phyloP scores from a whole-genome alignment of 148 eudicot species.

The Arctostaphylos glauca region DNA sequence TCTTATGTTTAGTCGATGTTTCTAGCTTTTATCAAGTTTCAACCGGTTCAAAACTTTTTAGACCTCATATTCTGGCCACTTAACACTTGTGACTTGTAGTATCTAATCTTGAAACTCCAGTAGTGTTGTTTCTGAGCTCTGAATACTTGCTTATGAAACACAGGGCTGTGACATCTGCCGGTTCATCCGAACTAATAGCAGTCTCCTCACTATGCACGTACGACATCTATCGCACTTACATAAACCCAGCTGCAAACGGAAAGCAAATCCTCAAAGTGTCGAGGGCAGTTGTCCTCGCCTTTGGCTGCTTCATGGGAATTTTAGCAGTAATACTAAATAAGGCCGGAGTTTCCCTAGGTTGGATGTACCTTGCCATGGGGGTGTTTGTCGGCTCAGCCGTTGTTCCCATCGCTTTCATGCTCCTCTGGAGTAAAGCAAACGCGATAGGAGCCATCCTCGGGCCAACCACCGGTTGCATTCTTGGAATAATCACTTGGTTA shows the following conservation, averaged over 20 bases:
- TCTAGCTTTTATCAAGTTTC: background rate
- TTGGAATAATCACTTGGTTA: conserved; percentile 75
- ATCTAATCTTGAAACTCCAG: background rate
- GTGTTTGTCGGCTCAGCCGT: conserved; percentile 92
- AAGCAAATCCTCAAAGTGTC: conserved; percentile 88
- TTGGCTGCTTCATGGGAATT: conserved; percentile 93
- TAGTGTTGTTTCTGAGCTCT: background rate
- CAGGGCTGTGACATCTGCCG: conserved; percentile 99
- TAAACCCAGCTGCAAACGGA: conserved; percentile 80
- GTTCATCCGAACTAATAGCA: conserved; percentile 95
- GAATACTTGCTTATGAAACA: background rate
- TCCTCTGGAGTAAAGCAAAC: conserved; percentile 90
- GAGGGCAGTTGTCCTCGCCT: conserved; percentile 55
- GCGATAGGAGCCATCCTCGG: conserved; percentile 78
- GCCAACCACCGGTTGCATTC: conserved; percentile 53
- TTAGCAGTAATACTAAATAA: conserved; percentile 87
- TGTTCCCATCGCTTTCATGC: conserved; percentile 89
- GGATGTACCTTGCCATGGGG: conserved; percentile 99
- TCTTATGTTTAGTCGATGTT: background rate
- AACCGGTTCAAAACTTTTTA: background rate
- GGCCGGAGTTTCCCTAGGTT: conserved; percentile 82
- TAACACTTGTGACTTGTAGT: background rate
- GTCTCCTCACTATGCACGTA: conserved; percentile 96
- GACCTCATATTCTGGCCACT: background rate
- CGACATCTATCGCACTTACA: conserved; percentile 90